These are phyloP conservation scores for Chaetomium sp. DNA, from an alignment of 2,329 filamentous ascomycete genomes.

Conservation along the genomic window DNA sequence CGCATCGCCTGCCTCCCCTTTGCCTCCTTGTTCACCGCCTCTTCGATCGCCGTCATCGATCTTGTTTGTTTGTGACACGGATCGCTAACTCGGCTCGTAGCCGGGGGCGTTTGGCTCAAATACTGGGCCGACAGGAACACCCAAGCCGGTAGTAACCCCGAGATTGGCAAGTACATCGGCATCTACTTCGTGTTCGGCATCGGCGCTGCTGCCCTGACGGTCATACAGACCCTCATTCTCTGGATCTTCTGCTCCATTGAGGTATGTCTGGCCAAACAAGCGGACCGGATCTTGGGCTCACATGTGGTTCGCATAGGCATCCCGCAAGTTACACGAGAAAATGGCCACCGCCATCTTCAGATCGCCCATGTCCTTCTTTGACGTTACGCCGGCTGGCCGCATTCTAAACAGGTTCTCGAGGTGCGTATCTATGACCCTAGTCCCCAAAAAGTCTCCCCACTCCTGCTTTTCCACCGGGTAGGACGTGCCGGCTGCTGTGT, in stretches of 20 bases:
- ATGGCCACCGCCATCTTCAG: constrained; percentile 98
- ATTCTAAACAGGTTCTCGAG: constrained; percentile 96
- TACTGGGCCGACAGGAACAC: constrained; percentile 84
- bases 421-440: constrained; percentile 48
- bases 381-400: constrained; percentile 93
- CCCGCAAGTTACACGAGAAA: constrained; percentile 90
- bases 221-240: constrained; percentile 88
- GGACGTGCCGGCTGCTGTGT: constrained; percentile 24
- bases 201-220: constrained; percentile 79
- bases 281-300: constrained; percentile 25
- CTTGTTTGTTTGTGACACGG: not conserved
- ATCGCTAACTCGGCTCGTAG: constrained; percentile 42
- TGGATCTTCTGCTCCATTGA: constrained; percentile 99
- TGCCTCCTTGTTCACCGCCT: constrained; percentile 15
- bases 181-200: constrained; percentile 96
- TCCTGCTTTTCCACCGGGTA: constrained; percentile 18
- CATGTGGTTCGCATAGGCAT: constrained; percentile 60
- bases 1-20: constrained; percentile 31
- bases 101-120: constrained; percentile 90
- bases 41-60: not conserved
- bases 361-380: constrained; percentile 98
- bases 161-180: constrained; percentile 88
- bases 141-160: constrained; percentile 64
- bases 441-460: not conserved
- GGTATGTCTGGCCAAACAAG: constrained; percentile 50